Percentiles rank a stretch among this genome's conserved stretches.
phyloP scores from a whole-genome alignment of 1,139 yeast genomes.

The Magnusiomyces ingens region DNA sequence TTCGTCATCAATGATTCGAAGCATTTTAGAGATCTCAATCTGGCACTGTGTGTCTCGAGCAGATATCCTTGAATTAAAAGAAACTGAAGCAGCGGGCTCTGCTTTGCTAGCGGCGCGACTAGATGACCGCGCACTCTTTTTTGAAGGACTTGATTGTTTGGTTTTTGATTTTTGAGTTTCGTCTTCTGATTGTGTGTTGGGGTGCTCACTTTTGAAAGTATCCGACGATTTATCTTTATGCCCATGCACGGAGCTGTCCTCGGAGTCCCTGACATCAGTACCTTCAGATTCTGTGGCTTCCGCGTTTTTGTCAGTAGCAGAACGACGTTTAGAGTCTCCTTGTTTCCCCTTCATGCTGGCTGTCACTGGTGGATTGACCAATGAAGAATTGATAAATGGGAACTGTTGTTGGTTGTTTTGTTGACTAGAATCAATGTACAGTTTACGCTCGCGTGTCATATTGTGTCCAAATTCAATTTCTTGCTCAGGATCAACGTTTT shows the following conservation, averaged over 20 bases:
- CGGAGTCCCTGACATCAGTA: neutral
- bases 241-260: neutral
- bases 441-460: slow-evolving; percentile 57
- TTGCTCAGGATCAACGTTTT: slow-evolving; percentile 62
- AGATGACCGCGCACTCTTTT: neutral
- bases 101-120: neutral
- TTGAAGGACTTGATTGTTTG: neutral
- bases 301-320: neutral
- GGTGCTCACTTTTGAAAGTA: neutral
- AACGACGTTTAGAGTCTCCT: neutral
- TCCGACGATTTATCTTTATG: neutral
- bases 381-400: neutral
- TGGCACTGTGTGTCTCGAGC: slow-evolving; percentile 9
- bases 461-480: slow-evolving; percentile 67
- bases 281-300: neutral
- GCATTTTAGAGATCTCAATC: slow-evolving; percentile 23
- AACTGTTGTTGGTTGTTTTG: neutral
- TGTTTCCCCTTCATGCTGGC: neutral
- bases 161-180: neutral
- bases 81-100: neutral
- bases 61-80: slow-evolving; percentile 4
- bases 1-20: slow-evolving; percentile 23
- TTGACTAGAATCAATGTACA: slow-evolving; percentile 42
- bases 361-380: neutral
- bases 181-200: neutral